Base-by-base conservation (phyloP, 257 asterid genomes). In the Henckelia pumila region DNA sequence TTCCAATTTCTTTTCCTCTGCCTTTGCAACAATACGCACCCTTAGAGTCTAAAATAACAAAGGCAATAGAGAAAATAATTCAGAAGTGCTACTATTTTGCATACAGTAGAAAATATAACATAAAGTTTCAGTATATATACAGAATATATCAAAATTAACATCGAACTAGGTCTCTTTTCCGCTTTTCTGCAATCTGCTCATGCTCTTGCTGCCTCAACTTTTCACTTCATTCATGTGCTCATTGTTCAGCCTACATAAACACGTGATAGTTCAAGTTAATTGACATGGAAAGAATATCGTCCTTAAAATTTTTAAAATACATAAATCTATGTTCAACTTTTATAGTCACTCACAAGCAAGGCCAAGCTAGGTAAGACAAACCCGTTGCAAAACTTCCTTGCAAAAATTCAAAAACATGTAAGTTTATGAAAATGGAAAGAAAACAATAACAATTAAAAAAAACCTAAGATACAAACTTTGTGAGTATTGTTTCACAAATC, bases 1-100 rank as follows among this genome's bases (percentile, higher is more conserved):
- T 71, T 94, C 98, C 90, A 91, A 70, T 68, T 88, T 87, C 84
- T 94, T 94, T 73, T 91, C 98, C 82, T 94, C 99, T 3, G 99
- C 96, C 82, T 94, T 94, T 13, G 99, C 99, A 76, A 96, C 94
- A 70, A 94, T 82, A 66, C 97, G 98, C 17, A 98, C 99, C 79
- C 89, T 79, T 56, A 91, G 89, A 78, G 91, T 91, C 99, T 94
- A 57, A 21, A 61, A 44, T 66, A 56, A 74, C 28, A 74, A 40
- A 61, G 57, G 60, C 32, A 73, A 58, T 56, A 61, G 40, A 69
- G 14, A 63, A 25, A 63, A 33, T 9, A 32, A 50, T 32, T 61
- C 7, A 37, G 69, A 75, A 55, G 56, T 57, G 71, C 66, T 71
- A 20, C 30, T 52, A 40, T 29, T 22, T 60, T 44, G 61, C 67